Evolutionary conservation across 1,139 yeast species (phyloP).

Genomic region (Pneumocystis wakefieldiae): DNA sequence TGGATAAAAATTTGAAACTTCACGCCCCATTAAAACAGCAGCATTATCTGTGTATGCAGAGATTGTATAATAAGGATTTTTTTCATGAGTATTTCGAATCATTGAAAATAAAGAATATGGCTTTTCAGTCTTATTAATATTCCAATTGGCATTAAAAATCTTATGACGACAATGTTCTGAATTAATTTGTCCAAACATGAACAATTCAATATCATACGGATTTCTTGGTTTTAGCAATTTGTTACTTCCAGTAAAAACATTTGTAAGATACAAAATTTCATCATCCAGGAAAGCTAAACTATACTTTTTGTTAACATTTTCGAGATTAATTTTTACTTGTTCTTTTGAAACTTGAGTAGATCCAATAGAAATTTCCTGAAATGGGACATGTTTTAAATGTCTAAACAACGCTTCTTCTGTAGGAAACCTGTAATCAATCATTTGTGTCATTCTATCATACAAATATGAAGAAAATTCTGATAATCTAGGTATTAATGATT

Average conservation of each 20-base stretch:
- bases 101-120: constrained; percentile 71
- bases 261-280: constrained; percentile 74
- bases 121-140: constrained; percentile 68
- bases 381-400: constrained; percentile 71
- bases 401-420: constrained; percentile 55
- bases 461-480: constrained; percentile 32
- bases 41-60: constrained; percentile 97
- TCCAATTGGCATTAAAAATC: constrained; percentile 98
- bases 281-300: constrained; percentile 89
- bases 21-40: constrained; percentile 81
- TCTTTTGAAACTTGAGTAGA: constrained; percentile 15
- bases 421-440: constrained; percentile 39
- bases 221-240: constrained; percentile 52
- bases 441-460: constrained; percentile 92
- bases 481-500: constrained; percentile 51
- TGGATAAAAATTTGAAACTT: constrained; percentile 63
- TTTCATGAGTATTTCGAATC: constrained; percentile 86
- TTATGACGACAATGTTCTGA: constrained; percentile 99
- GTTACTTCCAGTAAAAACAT: constrained; percentile 43
- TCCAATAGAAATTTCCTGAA: constrained; percentile 51
- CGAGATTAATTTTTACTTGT: constrained; percentile 40
- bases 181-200: constrained; percentile 98
- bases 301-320: constrained; percentile 58
- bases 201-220: constrained; percentile 94
- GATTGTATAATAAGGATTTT: constrained; percentile 64